Conservation (phyloP, 73 alveolate genomes). For the Paramecium biaurelia region DNA sequence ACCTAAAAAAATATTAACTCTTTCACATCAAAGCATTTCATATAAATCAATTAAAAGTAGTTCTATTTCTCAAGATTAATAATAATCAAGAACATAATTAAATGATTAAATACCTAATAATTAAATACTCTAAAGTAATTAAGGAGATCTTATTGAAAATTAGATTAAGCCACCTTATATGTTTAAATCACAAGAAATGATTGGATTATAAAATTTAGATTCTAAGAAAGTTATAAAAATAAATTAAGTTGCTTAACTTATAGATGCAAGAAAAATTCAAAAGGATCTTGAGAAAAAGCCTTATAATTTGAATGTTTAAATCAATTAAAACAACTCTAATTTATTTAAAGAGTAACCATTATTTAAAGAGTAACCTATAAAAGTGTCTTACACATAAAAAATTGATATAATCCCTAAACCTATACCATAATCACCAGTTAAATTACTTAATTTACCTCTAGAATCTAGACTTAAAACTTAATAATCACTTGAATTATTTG, state of each 20-base stretch:
- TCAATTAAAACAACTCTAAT: not conserved
- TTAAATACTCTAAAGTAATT: not conserved
- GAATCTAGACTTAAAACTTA: not conserved
- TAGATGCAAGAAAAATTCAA: not conserved
- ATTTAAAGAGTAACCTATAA: not conserved
- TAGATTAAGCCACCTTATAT: not conserved
- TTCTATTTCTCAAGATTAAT: not conserved
- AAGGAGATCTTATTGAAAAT: not conserved
- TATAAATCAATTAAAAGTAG: not conserved
- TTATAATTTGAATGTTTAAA: not conserved
- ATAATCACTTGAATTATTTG: not conserved
- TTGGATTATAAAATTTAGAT: not conserved
- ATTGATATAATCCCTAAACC: not conserved
- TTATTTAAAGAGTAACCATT: not conserved
- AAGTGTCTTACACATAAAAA: not conserved
- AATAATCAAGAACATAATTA: not conserved
- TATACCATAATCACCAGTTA: not conserved
- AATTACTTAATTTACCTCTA: not conserved
- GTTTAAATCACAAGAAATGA: not conserved
- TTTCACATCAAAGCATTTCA: not conserved
- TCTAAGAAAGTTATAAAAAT: not conserved
- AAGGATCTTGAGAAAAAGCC: not conserved
- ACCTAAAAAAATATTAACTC: not conserved
- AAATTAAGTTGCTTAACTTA: not conserved
- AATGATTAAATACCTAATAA: not conserved